Conservation (phyloP, 345 rosid genomes). For the Isatis tinctoria region DNA sequence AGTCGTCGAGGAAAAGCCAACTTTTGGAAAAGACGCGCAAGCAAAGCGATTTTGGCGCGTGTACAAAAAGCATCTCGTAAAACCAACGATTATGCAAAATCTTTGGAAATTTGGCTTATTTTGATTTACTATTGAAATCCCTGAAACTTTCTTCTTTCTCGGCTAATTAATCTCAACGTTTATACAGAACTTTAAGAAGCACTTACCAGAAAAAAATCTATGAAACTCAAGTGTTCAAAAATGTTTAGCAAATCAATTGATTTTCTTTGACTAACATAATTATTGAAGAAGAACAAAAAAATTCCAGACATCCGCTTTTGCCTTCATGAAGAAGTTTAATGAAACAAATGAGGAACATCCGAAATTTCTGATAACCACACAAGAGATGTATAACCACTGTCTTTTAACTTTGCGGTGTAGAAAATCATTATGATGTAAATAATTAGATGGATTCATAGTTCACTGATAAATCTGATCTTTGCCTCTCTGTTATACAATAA, state of each 20-base stretch:
- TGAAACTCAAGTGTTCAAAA: too few species aligned
- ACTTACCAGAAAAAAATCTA: not conserved
- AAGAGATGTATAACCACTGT: too few species aligned
- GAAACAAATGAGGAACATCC: not conserved
- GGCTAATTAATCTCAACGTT: too few species aligned
- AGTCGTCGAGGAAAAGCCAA: not conserved
- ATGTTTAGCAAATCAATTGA: too few species aligned
- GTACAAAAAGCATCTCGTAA: not conserved
- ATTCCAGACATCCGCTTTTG: not conserved
- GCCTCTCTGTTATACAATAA: not conserved
- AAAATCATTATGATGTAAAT: not conserved
- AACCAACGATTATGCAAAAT: not conserved
- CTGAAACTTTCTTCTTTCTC: too few species aligned
- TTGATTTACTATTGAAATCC: too few species aligned
- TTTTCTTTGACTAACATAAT: too few species aligned
- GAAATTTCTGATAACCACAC: not conserved
- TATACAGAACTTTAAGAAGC: not conserved
- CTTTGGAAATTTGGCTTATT: not conserved
- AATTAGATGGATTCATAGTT: not conserved
- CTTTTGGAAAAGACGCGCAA: not conserved
- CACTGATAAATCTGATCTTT: not conserved
- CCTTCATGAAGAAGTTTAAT: not conserved
- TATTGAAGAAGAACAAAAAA: not conserved
- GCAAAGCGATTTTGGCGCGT: not conserved
- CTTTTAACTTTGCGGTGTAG: not conserved